Base-by-base conservation (phyloP, 1,284 basidiomycete genomes). In the Ustanciosporium gigantosporum region DNA sequence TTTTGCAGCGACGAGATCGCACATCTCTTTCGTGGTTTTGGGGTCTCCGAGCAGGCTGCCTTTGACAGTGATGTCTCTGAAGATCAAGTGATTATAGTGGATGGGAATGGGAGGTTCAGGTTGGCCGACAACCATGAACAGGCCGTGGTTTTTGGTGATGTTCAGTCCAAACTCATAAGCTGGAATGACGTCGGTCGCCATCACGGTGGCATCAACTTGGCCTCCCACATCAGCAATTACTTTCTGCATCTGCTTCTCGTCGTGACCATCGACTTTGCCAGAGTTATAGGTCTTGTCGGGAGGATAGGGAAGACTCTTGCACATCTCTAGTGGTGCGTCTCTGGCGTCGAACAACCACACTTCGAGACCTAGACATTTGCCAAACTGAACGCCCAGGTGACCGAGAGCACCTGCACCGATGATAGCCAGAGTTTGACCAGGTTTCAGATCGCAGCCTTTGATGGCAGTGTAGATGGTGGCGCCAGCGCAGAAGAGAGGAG, bases 401-500 rank as follows among this genome's bases (percentile, higher is more conserved):
- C 31, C 88, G 84, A 66, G 86, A 51, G 81, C 82, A 64, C 82
- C 82, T 11, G 88, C 88, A 41, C 88, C 89, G 17, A 87, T 87
- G 55, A 93, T 82, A 38, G 86, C 87, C 57, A 92, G 82, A 85
- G 87, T 90, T 57, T 93, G 85, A 37, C 89, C 88, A 11, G 86
- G 82, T 25, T 80, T 81, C 5, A 70, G 38, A n/a, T 83, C 79
- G 46, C 85, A 84, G 78, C 88, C 83, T 77, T 90, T 90, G 71
- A 93, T 81, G 0, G 89, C 90, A 62, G 88, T 87, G 78, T 91
- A 91, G 51, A 88, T 86, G 2, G 89, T 90, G n/a, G 89, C 79
- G 44, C 88, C 88, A 83, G 64, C 22, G 35, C 89, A 92, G 20
- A 91, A 84, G 55, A 92, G 84, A 11, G 89, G 88, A 5, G 89